Percentiles rank a stretch among this genome's conserved stretches.
Evolutionary conservation across 257 asterid species (phyloP).

Genomic region (Solanum tacnaense): DNA sequence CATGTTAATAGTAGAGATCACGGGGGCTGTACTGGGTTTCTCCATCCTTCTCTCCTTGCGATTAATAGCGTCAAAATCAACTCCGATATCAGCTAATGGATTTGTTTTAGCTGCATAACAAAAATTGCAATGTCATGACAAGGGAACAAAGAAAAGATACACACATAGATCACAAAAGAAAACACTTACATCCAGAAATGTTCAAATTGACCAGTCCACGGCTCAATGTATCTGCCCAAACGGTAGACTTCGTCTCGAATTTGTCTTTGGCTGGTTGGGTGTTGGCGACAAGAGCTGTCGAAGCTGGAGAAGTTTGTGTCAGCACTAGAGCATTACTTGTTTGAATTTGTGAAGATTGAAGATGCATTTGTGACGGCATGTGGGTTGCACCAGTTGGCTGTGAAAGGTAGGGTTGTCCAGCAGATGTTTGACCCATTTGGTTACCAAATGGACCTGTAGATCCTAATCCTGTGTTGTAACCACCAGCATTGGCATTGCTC

Average conservation of each 20-base stretch:
- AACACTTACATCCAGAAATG: constrained; percentile 83
- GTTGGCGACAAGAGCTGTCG: constrained; percentile 34
- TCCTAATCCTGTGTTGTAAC: constrained; percentile 32
- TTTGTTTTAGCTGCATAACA: constrained; percentile 72
- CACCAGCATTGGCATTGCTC: constrained; percentile 42
- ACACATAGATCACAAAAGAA: background rate
- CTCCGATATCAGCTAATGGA: constrained; percentile 84
- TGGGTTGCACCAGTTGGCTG: constrained; percentile 31
- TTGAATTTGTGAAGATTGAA: constrained; percentile 34
- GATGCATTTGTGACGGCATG: constrained; percentile 27
- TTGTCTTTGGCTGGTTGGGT: constrained; percentile 61
- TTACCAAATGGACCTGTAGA: constrained; percentile 24
- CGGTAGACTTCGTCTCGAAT: constrained; percentile 86
- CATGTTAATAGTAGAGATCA: constrained; percentile 64
- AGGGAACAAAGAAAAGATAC: background rate
- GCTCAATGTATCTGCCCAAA: constrained; percentile 95
- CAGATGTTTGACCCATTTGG: constrained; percentile 21
- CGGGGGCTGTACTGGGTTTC: constrained; percentile 52
- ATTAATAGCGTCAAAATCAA: constrained; percentile 92
- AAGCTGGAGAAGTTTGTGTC: constrained; percentile 28
- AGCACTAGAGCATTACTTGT: constrained; percentile 18
- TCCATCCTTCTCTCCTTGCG: constrained; percentile 95
- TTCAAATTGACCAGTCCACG: constrained; percentile 93
- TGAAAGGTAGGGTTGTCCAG: constrained; percentile 28
- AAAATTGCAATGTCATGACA: background rate